Percentiles rank a stretch among this genome's conserved stretches.
phyloP scores from a whole-genome alignment of 108 stramenopile genomes.

The Seminavis robusta region DNA sequence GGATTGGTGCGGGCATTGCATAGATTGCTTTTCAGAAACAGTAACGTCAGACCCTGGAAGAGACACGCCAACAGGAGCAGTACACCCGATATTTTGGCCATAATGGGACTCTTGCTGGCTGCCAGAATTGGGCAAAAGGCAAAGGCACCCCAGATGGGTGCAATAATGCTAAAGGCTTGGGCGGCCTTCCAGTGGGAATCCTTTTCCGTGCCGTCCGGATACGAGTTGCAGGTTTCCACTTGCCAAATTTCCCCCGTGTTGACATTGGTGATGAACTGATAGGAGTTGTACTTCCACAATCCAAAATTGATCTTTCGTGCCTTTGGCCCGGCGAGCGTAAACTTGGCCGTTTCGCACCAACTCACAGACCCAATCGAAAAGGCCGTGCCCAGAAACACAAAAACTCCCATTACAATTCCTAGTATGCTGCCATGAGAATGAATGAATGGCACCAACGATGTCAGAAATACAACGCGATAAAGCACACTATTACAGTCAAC shows the following conservation, averaged over 20 bases:
- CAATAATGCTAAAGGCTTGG: background rate
- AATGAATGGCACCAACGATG: too few species aligned
- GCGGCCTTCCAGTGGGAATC: background rate
- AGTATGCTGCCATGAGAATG: too few species aligned
- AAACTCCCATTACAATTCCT: too few species aligned
- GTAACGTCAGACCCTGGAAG: too few species aligned
- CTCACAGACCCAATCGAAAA: too few species aligned
- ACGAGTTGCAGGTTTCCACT: background rate
- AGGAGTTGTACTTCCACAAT: background rate
- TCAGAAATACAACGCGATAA: too few species aligned
- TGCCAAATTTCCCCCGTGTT: background rate
- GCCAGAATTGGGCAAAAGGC: background rate
- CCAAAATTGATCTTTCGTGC: background rate
- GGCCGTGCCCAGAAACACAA: too few species aligned
- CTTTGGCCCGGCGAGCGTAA: background rate
- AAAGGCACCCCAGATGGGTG: background rate
- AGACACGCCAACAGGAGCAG: too few species aligned
- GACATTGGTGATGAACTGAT: background rate
- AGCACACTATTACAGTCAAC: too few species aligned
- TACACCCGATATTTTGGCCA: background rate
- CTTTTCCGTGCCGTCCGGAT: background rate
- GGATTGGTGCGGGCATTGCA: too few species aligned
- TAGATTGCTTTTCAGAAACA: too few species aligned
- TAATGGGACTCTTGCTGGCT: background rate
- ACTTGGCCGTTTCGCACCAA: background rate